phyloP scores from a whole-genome alignment of 2,329 filamentous ascomycete genomes.

The Fusarium globosum region DNA sequence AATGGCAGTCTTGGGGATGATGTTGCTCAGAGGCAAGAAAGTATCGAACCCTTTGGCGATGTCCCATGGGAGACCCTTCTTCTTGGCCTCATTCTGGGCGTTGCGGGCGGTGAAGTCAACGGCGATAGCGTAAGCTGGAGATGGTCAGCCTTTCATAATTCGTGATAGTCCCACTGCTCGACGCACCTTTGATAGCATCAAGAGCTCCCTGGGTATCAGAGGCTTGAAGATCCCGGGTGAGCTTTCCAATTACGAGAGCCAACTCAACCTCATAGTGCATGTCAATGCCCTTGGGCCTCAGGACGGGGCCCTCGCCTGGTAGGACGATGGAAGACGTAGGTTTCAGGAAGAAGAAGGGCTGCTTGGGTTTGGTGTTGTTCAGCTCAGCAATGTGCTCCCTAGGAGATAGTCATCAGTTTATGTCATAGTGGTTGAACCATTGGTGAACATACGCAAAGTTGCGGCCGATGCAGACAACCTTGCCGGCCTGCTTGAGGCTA shows the following conservation, averaged over 20 bases:
- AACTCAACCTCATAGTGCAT: constrained; percentile 97
- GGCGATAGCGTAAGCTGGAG: constrained; percentile 81
- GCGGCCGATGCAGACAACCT: constrained; percentile 92
- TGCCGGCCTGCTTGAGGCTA: constrained; percentile 65
- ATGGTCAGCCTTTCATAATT: constrained; percentile 6
- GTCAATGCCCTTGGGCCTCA: constrained; percentile 83
- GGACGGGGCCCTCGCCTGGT: constrained; percentile 80
- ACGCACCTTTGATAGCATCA: constrained; percentile 81
- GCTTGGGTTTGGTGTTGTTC: constrained; percentile 86
- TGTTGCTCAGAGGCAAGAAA: constrained; percentile 86
- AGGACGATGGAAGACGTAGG: constrained; percentile 87
- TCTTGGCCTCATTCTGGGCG: constrained; percentile 95
- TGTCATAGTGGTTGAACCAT: neutral
- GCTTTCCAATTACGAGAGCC: constrained; percentile 87
- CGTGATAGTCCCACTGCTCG: neutral
- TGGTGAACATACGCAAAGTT: constrained; percentile 84
- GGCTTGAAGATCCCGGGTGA: constrained; percentile 77
- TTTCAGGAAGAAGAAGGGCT: constrained; percentile 99
- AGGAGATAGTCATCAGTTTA: constrained; percentile 14
- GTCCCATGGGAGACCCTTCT: constrained; percentile 91
- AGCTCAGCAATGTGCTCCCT: constrained; percentile 95
- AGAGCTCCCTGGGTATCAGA: constrained; percentile 80
- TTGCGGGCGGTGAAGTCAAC: constrained; percentile 99
- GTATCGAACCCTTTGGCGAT: constrained; percentile 99
- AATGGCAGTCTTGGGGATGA: constrained; percentile 83